Base-by-base conservation (phyloP, 2,329 filamentous ascomycete genomes). In the Colletotrichum sansevieriae region DNA sequence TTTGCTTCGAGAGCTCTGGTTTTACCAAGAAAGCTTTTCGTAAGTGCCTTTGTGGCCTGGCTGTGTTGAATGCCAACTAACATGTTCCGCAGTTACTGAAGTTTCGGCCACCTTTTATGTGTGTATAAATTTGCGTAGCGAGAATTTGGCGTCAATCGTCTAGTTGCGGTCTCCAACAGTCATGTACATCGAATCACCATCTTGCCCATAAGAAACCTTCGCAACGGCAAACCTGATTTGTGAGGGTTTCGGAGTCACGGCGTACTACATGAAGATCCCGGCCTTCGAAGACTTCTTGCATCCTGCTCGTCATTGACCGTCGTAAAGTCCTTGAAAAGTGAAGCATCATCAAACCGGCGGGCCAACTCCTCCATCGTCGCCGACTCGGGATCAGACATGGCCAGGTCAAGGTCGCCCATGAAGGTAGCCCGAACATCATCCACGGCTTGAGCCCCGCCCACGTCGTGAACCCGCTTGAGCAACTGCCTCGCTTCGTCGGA, bases 341-440 rank as follows among this genome's bases (percentile, higher is more conserved):
- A 75, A 65, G 79, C 73, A 10, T 76, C 75, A 33, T 78, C 76
- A 49, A 82, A 81, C 20, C 74, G 72, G 1, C 56, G 68, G 0
- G 79, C 79, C 20, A 81, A 51, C 7, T 71, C 77, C 63, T 81
- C 79, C 12, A 75, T 76, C 13, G 59, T 76, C 5, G 79, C 79
- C 11, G 73, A 74, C 15, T 74, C 74, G 2, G 78, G 78, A 20
- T 81, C 72, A 9, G 72, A 76, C 64, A 79, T 70, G 6, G 78
- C 78, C n/a, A 81, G 67, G 15, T 77, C 74, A 54, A 80, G 70
- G 59, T 82, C 79, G 3, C 74, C 72, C 77, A 81, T 79, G 63
- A 82, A 79, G 0, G 77, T 77, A 4, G 76, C 80, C 1, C 77
- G 72, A 9, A 81, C 75, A 3, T 74, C 71, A 0, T 72, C 74